Conservation (phyloP, 768 basidiomycete genomes). For the Vararia minispora region DNA sequence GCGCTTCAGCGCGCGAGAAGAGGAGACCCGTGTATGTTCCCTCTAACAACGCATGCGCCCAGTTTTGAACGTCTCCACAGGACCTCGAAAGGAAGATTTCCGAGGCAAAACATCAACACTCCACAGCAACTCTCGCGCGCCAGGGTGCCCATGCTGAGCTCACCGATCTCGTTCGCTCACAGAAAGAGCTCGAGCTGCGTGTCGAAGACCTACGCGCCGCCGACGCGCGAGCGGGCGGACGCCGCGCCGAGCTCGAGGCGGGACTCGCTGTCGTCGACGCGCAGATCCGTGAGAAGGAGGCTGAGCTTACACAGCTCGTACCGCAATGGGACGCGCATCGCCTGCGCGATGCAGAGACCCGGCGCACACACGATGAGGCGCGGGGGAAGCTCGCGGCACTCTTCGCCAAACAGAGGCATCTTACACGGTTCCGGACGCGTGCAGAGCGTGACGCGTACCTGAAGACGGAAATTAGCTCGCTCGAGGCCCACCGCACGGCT, state of each 20-base stretch:
- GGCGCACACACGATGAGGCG: constrained; percentile 62
- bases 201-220: constrained; percentile 68
- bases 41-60: neutral
- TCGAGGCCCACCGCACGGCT: constrained; percentile 46
- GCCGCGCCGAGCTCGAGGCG: constrained; percentile 46
- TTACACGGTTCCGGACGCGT: constrained; percentile 74
- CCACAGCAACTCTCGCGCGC: constrained; percentile 59
- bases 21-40: constrained; percentile 62
- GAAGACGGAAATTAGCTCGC: constrained; percentile 62
- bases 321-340: constrained; percentile 64
- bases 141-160: constrained; percentile 75
- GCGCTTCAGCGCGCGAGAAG: constrained; percentile 75
- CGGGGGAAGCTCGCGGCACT: constrained; percentile 61
- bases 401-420: constrained; percentile 85
- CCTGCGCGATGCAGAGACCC: constrained; percentile 38
- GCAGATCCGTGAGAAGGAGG: constrained; percentile 55
- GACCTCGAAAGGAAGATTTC: constrained; percentile 64
- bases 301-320: constrained; percentile 44
- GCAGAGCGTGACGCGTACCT: constrained; percentile 79
- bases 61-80: constrained; percentile 26
- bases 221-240: constrained; percentile 50
- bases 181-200: constrained; percentile 79
- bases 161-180: constrained; percentile 72
- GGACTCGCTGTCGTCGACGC: constrained; percentile 53
- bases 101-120: constrained; percentile 55